A percentile compares a stretch with the other conserved stretches of the same genome.
These are phyloP conservation scores for Tuber calosporum DNA, from an alignment of 495 filamentous ascomycete species.

Conservation along the genomic window DNA sequence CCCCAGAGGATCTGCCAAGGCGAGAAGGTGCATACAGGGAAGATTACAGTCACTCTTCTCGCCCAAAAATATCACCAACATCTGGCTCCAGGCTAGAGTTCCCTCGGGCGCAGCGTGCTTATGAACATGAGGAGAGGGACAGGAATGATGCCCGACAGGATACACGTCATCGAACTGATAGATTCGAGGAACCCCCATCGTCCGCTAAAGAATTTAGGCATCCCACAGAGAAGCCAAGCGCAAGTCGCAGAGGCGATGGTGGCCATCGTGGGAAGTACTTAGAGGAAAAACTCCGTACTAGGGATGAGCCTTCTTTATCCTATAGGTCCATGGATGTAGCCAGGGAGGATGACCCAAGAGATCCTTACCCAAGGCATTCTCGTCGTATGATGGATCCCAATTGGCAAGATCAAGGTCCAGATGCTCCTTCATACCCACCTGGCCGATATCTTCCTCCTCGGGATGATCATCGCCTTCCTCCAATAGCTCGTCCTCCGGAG, in stretches of 20 bases:
- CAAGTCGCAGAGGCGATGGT: slow-evolving; percentile 26
- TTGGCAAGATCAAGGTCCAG: slow-evolving; percentile 25
- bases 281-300: slow-evolving; percentile 33
- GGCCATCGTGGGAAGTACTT: slow-evolving; percentile 33
- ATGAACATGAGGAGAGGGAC: slow-evolving; percentile 39
- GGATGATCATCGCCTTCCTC: slow-evolving; percentile 36
- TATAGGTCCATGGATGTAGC: slow-evolving; percentile 31
- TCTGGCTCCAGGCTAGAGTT: slow-evolving; percentile 34
- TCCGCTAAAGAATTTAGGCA: slow-evolving; percentile 38
- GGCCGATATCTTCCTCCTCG: slow-evolving; percentile 37
- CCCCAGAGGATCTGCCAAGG: slow-evolving; percentile 9
- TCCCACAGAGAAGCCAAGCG: slow-evolving; percentile 32
- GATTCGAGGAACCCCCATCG: slow-evolving; percentile 33
- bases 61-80: slow-evolving; percentile 32
- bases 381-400: slow-evolving; percentile 21
- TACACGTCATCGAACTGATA: slow-evolving; percentile 22
- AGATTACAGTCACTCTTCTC: slow-evolving; percentile 28
- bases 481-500: slow-evolving; percentile 33
- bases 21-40: slow-evolving; percentile 33
- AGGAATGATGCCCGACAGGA: slow-evolving; percentile 37
- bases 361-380: slow-evolving; percentile 35
- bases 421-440: slow-evolving; percentile 26
- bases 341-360: slow-evolving; percentile 31
- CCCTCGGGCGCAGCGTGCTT: slow-evolving; percentile 30
- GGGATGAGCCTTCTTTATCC: slow-evolving; percentile 30